Conservation (phyloP, 2,329 filamentous ascomycete genomes). For the Alternaria sp. region DNA sequence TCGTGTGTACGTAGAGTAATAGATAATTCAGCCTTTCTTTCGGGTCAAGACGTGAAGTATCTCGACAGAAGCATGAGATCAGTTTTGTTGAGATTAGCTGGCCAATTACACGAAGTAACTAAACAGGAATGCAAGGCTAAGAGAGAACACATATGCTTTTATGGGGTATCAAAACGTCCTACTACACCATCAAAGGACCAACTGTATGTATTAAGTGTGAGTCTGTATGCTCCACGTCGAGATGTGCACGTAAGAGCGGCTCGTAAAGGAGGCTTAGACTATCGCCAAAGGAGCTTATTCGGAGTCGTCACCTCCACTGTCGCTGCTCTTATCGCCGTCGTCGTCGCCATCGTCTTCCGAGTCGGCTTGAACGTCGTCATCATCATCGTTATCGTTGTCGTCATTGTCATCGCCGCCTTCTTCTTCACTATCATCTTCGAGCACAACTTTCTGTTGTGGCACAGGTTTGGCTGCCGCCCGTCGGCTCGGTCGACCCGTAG, state of each 20-base stretch:
- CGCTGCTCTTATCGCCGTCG: slow-evolving; percentile 20
- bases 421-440: slow-evolving; percentile 38
- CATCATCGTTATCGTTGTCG: slow-evolving; percentile 23
- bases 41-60: not conserved
- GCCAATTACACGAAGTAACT: not conserved
- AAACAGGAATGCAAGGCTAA: not conserved
- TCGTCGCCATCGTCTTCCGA: slow-evolving; percentile 25
- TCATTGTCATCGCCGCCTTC: slow-evolving; percentile 26
- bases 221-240: not conserved
- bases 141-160: not conserved
- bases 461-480: slow-evolving; percentile 29
- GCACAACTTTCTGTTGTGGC: slow-evolving; percentile 30
- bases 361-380: slow-evolving; percentile 27
- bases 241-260: not conserved
- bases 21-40: not conserved
- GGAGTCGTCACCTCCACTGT: slow-evolving; percentile 29
- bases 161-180: not conserved
- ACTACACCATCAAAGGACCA: not conserved
- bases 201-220: not conserved
- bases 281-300: slow-evolving; percentile 24
- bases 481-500: slow-evolving; percentile 39
- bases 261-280: not conserved
- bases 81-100: not conserved
- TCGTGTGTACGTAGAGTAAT: not conserved
- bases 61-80: not conserved